Evolutionary conservation across 2,329 filamentous ascomycete species (phyloP), one percentile per base, ranked within the genome.

Genomic region (Cladophialophora psammophila): DNA sequence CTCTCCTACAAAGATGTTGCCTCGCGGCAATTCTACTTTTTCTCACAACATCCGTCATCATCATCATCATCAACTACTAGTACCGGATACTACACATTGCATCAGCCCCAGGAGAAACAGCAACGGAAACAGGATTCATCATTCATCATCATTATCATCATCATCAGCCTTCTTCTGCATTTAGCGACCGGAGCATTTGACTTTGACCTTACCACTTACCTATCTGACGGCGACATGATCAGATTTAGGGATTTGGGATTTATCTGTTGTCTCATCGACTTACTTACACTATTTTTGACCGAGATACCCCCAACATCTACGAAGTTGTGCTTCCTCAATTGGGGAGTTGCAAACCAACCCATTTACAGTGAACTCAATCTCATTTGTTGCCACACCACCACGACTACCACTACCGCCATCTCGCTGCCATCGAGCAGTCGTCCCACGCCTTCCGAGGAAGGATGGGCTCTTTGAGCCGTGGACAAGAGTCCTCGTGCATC

Each of bases 11-110:
- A 61, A 65, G 64, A 63, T 60, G 65, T 68, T 68, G 68, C 68
- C 68, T 68, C 68, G 54, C 68, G 68, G 68, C 68, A 67, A 67
- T 56, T 67, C 64, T 59, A 57, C 48, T 68, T 61, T 63, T 32
- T 53, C 50, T 58, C 13, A 48, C 32, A 53, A 12, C 61, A 35
- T 35, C 35, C 15, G 12, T 12, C 26, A 20, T 13, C 34, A 26
- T 54, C 50, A 31, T 12, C 36, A 52, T 54, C 59, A 32, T 38
- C 26, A 18, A 42, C 13, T 42, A 42, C 15, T 8, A 45, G n/a
- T 45, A 15, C 5, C 20, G 7, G 5, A 18, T 36, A 55, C 18
- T 45, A 40, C 48, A 53, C 48, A 13, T 54, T 63, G 60, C 50
- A 63, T 56, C 60, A 63, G 31, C 36, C 15, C 8, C 9, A 15